Conservation (phyloP, 139 green algal genomes). For the Micractinium sp. region DNA sequence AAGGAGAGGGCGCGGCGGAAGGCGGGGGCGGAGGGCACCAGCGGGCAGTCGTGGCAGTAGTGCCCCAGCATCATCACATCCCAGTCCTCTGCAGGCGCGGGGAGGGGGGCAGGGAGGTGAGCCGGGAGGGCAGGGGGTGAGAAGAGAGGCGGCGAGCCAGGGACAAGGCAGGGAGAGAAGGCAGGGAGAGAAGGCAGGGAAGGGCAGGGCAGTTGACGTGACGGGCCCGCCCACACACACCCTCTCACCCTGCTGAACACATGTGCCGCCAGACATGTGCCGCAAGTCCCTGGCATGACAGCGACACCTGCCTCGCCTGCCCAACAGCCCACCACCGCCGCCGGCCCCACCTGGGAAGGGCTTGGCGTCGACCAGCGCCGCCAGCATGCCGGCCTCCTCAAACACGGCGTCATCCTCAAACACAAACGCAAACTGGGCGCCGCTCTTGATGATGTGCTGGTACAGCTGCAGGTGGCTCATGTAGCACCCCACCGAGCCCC, state of each 20-base stretch:
- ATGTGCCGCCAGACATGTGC: too few species aligned
- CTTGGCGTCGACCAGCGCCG: constrained; percentile 14
- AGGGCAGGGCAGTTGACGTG: neutral
- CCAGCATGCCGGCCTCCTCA: neutral
- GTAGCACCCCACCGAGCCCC: constrained; percentile 30
- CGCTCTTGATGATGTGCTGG: constrained; percentile 6
- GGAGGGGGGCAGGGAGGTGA: neutral
- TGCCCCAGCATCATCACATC: constrained; percentile 27
- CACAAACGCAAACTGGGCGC: constrained; percentile 20
- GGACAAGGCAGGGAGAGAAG: neutral
- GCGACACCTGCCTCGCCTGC: neutral
- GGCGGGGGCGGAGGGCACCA: neutral
- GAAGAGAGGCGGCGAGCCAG: neutral
- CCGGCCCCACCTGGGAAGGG: constrained; percentile 16
- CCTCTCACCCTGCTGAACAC: too few species aligned
- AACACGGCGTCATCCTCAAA: constrained; percentile 33
- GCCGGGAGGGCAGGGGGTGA: too few species aligned
- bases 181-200: neutral
- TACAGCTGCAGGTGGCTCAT: constrained; percentile 33
- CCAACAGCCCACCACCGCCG: neutral
- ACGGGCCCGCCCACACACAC: neutral
- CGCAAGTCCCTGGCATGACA: neutral
- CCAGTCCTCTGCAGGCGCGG: constrained; percentile 21
- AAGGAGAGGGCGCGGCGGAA: constrained; percentile 17
- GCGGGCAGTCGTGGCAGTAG: constrained; percentile 27